Percentiles rank a stretch among this genome's conserved stretches.
These are phyloP conservation scores for Prototheca wickerhamii DNA, from an alignment of 163 green algal genomes.

Conservation along the genomic window DNA sequence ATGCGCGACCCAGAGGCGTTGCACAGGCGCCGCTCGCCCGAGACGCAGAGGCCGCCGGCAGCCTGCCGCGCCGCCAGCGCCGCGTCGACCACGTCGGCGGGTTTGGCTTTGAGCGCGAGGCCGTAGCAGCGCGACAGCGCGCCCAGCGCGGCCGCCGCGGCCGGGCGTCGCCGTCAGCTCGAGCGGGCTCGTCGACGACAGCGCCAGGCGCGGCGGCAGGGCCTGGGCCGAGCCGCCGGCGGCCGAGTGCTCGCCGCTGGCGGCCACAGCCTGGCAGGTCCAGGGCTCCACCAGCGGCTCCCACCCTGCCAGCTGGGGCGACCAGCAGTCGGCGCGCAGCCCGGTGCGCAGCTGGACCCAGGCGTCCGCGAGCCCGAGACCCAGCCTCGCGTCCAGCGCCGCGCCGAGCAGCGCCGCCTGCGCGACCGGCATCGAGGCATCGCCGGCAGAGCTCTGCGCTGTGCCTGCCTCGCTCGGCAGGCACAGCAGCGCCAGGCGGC, in stretches of 20 bases:
- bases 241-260: too few species aligned
- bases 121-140: background rate
- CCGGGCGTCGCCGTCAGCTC: slow-evolving; percentile 29
- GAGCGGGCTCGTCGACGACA: slow-evolving; percentile 13
- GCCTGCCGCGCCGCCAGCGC: too few species aligned
- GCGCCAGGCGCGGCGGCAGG: background rate
- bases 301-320: slow-evolving; percentile 28
- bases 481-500: too few species aligned
- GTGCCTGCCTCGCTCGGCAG: too few species aligned
- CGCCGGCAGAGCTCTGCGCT: too few species aligned
- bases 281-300: slow-evolving; percentile 67
- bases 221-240: background rate
- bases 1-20: background rate
- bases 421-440: too few species aligned
- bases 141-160: slow-evolving; percentile 12
- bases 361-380: too few species aligned
- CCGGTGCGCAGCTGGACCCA: too few species aligned
- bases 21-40: background rate
- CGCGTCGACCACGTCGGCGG: background rate
- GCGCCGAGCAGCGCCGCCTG: too few species aligned
- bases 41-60: too few species aligned
- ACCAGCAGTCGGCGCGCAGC: background rate
- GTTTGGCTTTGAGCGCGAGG: background rate
- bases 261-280: too few species aligned
- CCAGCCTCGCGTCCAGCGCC: too few species aligned